These are phyloP conservation scores for Aegilops umbellulata DNA, from an alignment of 176 grass and related monocot genomes.

Conservation along the genomic window DNA sequence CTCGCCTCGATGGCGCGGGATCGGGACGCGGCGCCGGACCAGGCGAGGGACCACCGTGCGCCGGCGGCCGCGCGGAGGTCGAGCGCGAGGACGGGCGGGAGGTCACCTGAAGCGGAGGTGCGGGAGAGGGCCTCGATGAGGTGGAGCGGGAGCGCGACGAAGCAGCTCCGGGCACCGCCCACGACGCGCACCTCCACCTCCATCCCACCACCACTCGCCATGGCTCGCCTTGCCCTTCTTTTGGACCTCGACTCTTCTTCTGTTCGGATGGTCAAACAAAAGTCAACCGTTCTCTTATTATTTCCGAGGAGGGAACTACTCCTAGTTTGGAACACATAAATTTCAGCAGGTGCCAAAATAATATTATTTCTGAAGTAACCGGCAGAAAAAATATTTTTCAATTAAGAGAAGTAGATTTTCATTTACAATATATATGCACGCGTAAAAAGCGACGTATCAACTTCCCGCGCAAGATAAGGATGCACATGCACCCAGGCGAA, in stretches of 20 bases:
- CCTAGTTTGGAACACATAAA: too few relatives aligned
- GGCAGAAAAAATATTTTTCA: too few relatives aligned
- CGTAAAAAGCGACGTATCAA: too few relatives aligned
- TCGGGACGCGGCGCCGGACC: slow-evolving; percentile 76
- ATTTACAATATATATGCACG: too few relatives aligned
- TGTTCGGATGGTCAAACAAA: slow-evolving; percentile 5
- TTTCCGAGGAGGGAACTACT: too few relatives aligned
- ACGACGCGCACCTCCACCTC: slow-evolving; percentile 72
- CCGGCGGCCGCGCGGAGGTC: slow-evolving; percentile 51
- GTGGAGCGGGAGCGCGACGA: slow-evolving; percentile 80
- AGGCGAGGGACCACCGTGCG: slow-evolving; percentile 70
- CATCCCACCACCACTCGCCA: slow-evolving; percentile 33
- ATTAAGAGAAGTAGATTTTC: too few relatives aligned
- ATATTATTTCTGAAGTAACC: too few relatives aligned
- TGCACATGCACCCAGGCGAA: too few relatives aligned
- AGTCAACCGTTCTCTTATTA: neutral
- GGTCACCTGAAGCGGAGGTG: slow-evolving; percentile 43
- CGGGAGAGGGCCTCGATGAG: slow-evolving; percentile 73
- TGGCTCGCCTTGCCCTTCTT: neutral
- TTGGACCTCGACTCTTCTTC: neutral
- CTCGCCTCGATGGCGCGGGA: slow-evolving; percentile 78
- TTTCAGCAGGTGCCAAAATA: too few relatives aligned
- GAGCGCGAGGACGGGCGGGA: slow-evolving; percentile 81
- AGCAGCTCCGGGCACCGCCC: slow-evolving; percentile 76
- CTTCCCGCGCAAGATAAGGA: too few relatives aligned